Percentiles rank a stretch among this genome's conserved stretches.
phyloP scores from a whole-genome alignment of 805 yeast species.

The Cyberlindnera meyerae region DNA sequence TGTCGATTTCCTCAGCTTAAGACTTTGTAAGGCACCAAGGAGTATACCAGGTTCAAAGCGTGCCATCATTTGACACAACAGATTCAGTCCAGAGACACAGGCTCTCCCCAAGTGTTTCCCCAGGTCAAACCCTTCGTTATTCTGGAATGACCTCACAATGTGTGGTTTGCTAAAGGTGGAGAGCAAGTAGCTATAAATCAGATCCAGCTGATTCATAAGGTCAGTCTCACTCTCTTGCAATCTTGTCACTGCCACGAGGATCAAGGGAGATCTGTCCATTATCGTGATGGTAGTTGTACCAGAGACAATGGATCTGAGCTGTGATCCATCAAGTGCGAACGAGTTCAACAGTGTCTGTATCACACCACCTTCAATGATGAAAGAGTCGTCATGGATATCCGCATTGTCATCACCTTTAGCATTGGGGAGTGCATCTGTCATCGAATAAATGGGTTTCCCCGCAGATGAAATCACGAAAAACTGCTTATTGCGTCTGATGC shows the following conservation, averaged over 20 bases:
- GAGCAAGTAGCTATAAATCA: constrained; percentile 71
- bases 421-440: constrained; percentile 30
- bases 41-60: constrained; percentile 54
- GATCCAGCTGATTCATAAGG: constrained; percentile 58
- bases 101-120: constrained; percentile 70
- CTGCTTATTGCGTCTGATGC: constrained; percentile 42
- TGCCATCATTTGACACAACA: constrained; percentile 50
- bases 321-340: constrained; percentile 42
- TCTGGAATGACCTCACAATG: constrained; percentile 59
- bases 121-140: constrained; percentile 76
- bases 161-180: constrained; percentile 81
- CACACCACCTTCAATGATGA: constrained; percentile 71
- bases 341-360: constrained; percentile 74
- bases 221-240: constrained; percentile 48
- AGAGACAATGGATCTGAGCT: constrained; percentile 47
- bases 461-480: constrained; percentile 77
- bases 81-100: constrained; percentile 66
- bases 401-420: constrained; percentile 61
- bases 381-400: constrained; percentile 37
- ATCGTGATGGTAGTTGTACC: constrained; percentile 52
- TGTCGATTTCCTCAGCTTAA: constrained; percentile 51
- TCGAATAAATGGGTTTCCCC: constrained; percentile 82
- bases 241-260: constrained; percentile 64
- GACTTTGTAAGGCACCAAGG: constrained; percentile 61
- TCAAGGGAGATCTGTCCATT: constrained; percentile 60